Evolutionary conservation across 371 early-diverging fungal species (phyloP), one percentile per base, ranked within the genome.

Genomic region (Paraphysoderma sedebokerense): DNA sequence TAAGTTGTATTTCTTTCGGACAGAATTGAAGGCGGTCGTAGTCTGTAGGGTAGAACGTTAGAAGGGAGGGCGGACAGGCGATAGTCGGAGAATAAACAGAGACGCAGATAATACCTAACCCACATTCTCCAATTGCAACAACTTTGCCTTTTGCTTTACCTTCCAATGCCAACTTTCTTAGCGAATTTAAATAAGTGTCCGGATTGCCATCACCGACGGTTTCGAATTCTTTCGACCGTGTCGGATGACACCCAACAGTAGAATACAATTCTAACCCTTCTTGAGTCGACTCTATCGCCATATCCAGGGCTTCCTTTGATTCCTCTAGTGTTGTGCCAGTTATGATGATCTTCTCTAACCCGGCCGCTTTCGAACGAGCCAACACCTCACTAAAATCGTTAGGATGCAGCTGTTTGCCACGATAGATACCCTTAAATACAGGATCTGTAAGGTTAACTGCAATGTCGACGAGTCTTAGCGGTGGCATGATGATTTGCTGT

Each of bases 41-140:
- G 61, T 92, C 92, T 57, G 63, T n/a, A n/a, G n/a, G n/a, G n/a
- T n/a, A n/a, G n/a, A n/a, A n/a, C n/a, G n/a, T n/a, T n/a, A n/a
- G 23, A 37, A 36, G 22, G 17, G n/a, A 28, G 37, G 27, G 23
- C 9, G 28, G 5, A 30, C 5, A 33, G 26, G 9, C 22, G 12
- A 36, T 36, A 5, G 6, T 20, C 4, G 6, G 12, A 50, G 4
- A n/a, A 23, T 20, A 6, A 1, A 41, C 28, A 28, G 26, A 29
- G 29, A n/a, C 8, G 30, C 8, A 29, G 33, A n/a, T 26, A 30
- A 53, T 66, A 74, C 72, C 65, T 19, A 86, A 68, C 13, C 93
- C 93, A 51, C 86, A 87, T 57, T 92, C 93, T 31, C 93, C 93
- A 54, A 92, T 75, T 4, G 92, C 93, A 1, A 86, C 81, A 0